Percentiles rank a stretch among this genome's conserved stretches.
Evolutionary conservation across 192 early-diverging fungal genomes (phyloP).

Genomic region (Rhizoclosmatium globosum): DNA sequence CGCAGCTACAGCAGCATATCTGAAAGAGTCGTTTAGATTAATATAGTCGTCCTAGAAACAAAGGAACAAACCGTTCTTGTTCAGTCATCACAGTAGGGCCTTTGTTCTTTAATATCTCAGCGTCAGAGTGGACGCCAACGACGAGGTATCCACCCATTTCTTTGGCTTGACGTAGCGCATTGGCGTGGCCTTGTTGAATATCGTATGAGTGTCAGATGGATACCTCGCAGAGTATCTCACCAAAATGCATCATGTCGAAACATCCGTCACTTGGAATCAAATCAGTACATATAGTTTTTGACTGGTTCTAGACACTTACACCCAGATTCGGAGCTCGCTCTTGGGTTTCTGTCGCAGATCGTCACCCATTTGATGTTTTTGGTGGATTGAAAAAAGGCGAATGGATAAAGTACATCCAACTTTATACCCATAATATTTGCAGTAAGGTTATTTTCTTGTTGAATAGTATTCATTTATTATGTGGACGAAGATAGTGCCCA

Average conservation of each 20-base stretch:
- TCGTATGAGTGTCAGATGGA: background rate
- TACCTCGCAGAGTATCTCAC: background rate
- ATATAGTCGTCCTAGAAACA: background rate
- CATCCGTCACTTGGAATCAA: conserved; percentile 75
- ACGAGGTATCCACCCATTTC: conserved; percentile 88
- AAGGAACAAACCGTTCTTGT: conserved; percentile 77
- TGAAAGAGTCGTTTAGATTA: conserved; percentile 22
- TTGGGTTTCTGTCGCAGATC: conserved; percentile 1
- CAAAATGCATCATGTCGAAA: conserved; percentile 95
- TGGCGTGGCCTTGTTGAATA: conserved; percentile 85
- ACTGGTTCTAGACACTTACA: background rate
- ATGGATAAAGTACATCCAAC: background rate
- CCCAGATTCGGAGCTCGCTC: conserved; percentile 19
- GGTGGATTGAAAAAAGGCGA: background rate
- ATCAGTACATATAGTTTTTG: background rate
- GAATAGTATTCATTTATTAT: too few species aligned
- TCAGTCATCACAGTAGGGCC: conserved; percentile 98
- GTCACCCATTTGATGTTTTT: background rate
- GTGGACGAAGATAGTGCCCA: too few species aligned
- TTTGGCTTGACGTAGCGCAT: conserved; percentile 93
- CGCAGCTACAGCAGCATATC: conserved; percentile 91
- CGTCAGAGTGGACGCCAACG: conserved; percentile 95
- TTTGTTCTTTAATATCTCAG: conserved; percentile 91
- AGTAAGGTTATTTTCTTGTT: too few species aligned
- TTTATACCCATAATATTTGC: too few species aligned